phyloP scores from a whole-genome alignment of 208 protist species.

The Naegleria gruberi region DNA sequence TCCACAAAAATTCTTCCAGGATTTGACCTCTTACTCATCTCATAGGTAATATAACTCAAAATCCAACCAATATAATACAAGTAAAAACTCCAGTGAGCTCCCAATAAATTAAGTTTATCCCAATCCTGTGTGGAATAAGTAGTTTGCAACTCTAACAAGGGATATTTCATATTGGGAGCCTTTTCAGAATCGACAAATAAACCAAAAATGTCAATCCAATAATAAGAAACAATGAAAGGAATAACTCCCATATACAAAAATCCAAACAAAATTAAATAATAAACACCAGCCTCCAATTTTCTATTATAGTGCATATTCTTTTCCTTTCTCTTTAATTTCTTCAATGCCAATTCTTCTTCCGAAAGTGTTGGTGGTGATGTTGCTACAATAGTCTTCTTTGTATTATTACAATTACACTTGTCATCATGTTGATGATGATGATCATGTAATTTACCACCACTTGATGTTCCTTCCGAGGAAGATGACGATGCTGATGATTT shows the following conservation, averaged over 20 bases:
- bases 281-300: background rate
- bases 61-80: background rate
- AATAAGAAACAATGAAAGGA: background rate
- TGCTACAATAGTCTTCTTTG: too few relatives aligned
- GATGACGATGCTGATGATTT: background rate
- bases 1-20: background rate
- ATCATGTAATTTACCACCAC: too few relatives aligned
- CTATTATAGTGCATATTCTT: background rate
- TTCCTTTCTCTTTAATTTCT: background rate
- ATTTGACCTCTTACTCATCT: background rate
- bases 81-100: background rate
- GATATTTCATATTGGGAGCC: background rate
- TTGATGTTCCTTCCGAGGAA: too few relatives aligned
- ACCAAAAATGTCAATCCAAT: background rate
- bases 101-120: background rate
- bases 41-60: background rate
- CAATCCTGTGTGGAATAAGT: background rate
- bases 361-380: too few relatives aligned
- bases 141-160: background rate
- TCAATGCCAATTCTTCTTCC: background rate
- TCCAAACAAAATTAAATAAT: background rate
- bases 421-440: too few relatives aligned
- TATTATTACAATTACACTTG: too few relatives aligned
- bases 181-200: background rate
- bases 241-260: background rate